phyloP scores from a whole-genome alignment of 1,139 yeast species.

The Magnusiomyces magnusii region DNA sequence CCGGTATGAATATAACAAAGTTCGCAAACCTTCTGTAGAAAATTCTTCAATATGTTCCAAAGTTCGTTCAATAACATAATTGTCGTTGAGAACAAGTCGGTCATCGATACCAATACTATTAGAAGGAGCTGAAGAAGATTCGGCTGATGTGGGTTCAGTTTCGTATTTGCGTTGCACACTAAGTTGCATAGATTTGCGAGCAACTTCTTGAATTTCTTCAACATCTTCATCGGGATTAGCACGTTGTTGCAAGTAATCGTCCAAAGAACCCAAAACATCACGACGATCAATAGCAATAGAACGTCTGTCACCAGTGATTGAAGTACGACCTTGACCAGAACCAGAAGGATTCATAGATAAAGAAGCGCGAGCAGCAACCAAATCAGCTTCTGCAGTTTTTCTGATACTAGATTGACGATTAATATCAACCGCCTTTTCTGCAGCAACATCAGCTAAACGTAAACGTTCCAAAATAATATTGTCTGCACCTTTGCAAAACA shows the following conservation, averaged over 20 bases:
- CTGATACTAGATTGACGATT: conserved; percentile 53
- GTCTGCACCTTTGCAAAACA: conserved; percentile 95
- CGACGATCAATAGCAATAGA: conserved; percentile 27
- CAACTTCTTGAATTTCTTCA: conserved; percentile 49
- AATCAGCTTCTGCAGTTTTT: conserved; percentile 73
- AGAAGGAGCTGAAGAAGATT: neutral
- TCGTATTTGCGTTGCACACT: conserved; percentile 54
- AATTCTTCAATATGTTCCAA: conserved; percentile 87
- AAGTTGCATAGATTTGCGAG: conserved; percentile 56
- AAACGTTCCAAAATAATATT: conserved; percentile 78
- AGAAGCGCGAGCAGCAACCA: conserved; percentile 43
- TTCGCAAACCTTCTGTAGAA: conserved; percentile 90
- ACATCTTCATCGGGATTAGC: conserved; percentile 48
- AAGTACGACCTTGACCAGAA: conserved; percentile 8
- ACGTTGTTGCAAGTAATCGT: conserved; percentile 45
- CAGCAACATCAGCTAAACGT: conserved; percentile 50
- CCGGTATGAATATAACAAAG: conserved; percentile 72
- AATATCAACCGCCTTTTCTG: conserved; percentile 54
- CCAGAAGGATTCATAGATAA: conserved; percentile 26
- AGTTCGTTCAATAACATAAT: conserved; percentile 71
- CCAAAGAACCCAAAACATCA: conserved; percentile 37
- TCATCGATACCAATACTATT: conserved; percentile 43
- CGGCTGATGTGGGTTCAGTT: conserved; percentile 9
- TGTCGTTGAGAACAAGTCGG: conserved; percentile 61
- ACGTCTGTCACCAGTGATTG: conserved; percentile 21